phyloP scores from a whole-genome alignment of 139 green algal species.

The Chlorella sp. region DNA sequence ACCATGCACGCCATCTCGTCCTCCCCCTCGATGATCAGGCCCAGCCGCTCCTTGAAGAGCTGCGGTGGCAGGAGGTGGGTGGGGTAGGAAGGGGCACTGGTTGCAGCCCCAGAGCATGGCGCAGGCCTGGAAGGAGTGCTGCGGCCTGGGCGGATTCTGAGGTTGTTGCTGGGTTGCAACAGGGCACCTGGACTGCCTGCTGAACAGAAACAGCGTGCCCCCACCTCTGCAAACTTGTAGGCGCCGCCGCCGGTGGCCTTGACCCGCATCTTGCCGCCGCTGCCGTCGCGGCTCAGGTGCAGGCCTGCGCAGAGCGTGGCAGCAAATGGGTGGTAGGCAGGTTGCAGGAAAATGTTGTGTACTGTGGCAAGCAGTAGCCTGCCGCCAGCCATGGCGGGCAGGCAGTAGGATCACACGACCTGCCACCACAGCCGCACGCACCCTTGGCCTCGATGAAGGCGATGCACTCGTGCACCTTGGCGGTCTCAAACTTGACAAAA shows the following conservation, averaged over 20 bases:
- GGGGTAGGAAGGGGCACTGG: too few relatives aligned
- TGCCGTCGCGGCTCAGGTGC: constrained; percentile 65
- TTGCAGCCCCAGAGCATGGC: too few relatives aligned
- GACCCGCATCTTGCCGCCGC: constrained; percentile 60
- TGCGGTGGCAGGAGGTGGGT: background rate
- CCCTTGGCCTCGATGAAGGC: constrained; percentile 96
- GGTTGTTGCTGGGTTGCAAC: too few relatives aligned
- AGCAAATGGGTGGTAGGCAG: background rate
- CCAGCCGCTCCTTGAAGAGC: constrained; percentile 86
- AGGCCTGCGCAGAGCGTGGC: constrained; percentile 60
- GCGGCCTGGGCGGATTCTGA: too few relatives aligned
- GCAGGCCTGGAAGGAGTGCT: too few relatives aligned
- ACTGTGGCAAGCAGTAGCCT: too few relatives aligned
- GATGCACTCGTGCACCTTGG: constrained; percentile 85
- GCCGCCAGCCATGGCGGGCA: too few relatives aligned
- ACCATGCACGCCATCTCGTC: constrained; percentile 97
- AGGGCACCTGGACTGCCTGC: too few relatives aligned
- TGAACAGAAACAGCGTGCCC: background rate
- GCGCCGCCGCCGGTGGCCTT: constrained; percentile 85
- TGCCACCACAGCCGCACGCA: background rate
- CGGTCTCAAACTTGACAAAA: constrained; percentile 99
- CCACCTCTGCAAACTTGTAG: constrained; percentile 87
- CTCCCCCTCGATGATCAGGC: constrained; percentile 92
- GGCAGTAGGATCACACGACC: too few relatives aligned
- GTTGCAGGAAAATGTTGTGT: too few relatives aligned